Evolutionary conservation across 495 filamentous ascomycete genomes (phyloP), one percentile per base, ranked within the genome.

Genomic region (Annulohypoxylon bovei): DNA sequence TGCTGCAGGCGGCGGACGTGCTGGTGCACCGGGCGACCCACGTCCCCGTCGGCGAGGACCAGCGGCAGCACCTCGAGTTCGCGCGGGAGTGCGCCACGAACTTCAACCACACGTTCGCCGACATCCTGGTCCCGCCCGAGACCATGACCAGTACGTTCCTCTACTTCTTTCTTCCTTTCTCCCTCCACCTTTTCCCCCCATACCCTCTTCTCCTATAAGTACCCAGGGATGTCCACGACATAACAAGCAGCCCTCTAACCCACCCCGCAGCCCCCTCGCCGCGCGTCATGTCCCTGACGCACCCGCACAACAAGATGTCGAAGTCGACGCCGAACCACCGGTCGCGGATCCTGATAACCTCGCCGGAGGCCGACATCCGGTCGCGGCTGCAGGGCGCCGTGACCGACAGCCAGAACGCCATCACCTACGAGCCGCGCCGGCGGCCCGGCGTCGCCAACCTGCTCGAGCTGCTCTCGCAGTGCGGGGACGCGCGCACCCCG

Each of bases 21-120:
- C 86, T 99, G 23, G 84, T 97, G 12, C 92, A 98, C 76, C 84
- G 89, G 37, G 88, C 95, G 39, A 98, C 96, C 0, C 94, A 97
- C 84, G 95, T 99, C 54, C 95, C 95, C 37, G 95, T 98, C 1
- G 95, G 95, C 30, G 92, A 94, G 67, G 95, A 99, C 76, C 95
- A 99, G 80, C 82, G 80, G 52, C 95, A 99, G 75, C 95, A 99
- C 78, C 85, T 99, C 46, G 96, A 99, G 78, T 96, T 98, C 75
- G 88, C 93, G 12, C 84, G 95, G 56, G 88, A 95, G 70, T 89
- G 91, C 65, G 95, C 90, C 23, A 90, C 87, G 61, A 90, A 89
- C 66, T 99, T 98, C 82, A 95, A 97, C 78, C 82, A 90, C 75
- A 77, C 84, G 14, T 94, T 91, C 75, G 44, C 86, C 3, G 70